Conservation (phyloP, 768 basidiomycete genomes). For the Sporobolomyces phaffii region DNA sequence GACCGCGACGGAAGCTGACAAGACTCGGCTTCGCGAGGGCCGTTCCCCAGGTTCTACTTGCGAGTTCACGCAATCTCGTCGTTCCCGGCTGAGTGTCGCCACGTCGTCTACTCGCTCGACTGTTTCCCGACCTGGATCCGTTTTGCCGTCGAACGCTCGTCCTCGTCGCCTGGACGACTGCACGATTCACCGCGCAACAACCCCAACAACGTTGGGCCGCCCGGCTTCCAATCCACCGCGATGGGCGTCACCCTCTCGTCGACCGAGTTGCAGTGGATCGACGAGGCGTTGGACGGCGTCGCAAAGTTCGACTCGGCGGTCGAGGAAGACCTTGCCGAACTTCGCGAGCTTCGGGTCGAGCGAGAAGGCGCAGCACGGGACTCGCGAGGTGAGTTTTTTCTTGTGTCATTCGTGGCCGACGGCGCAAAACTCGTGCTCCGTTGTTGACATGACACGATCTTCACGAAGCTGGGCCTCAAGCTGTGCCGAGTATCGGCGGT, state of each 20-base stretch:
- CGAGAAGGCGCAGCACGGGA: neutral
- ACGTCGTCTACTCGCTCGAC: conserved; percentile 15
- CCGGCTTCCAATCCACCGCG: no score
- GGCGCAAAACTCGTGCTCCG: no score
- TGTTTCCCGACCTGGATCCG: conserved; percentile 11
- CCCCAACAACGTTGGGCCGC: neutral
- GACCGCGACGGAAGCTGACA: neutral
- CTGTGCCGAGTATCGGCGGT: neutral
- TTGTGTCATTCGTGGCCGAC: no score
- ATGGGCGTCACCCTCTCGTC: neutral
- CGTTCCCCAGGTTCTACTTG: conserved; percentile 7
- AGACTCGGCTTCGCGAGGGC: neutral
- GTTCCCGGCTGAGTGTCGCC: conserved; percentile 13
- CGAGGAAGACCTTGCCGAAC: no score
- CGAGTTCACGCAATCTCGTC: conserved; percentile 12
- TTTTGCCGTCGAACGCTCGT: conserved; percentile 8
- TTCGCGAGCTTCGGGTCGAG: no score
- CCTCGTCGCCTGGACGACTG: neutral
- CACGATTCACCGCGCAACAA: neutral
- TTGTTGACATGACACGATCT: no score
- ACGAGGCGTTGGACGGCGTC: neutral
- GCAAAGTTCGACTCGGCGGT: no score
- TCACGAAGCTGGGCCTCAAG: neutral
- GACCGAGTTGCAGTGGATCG: conserved; percentile 25
- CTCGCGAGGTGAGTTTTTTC: no score